These are phyloP conservation scores for Starmera caribaea DNA, from an alignment of 805 yeast species.

Conservation along the genomic window DNA sequence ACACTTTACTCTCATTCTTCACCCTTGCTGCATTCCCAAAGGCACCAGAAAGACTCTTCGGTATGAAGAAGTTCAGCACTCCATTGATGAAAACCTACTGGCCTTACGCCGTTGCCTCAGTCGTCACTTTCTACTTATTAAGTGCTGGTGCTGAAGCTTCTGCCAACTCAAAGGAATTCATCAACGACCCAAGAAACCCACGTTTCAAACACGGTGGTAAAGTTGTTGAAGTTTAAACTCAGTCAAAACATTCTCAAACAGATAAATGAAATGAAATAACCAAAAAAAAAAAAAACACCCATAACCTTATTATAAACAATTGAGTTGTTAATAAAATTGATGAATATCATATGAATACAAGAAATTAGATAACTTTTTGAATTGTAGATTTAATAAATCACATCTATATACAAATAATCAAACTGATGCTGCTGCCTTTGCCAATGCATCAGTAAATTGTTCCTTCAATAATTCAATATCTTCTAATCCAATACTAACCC, in stretches of 20 bases:
- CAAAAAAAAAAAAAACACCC: background rate
- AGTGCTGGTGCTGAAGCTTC: constrained; percentile 62
- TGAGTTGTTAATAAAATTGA: background rate
- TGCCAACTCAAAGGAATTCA: constrained; percentile 68
- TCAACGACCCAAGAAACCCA: constrained; percentile 95
- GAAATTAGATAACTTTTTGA: too few species aligned
- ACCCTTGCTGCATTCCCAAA: too few species aligned
- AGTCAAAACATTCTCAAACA: too few species aligned
- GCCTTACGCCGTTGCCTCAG: constrained; percentile 87
- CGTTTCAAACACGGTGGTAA: constrained; percentile 60
- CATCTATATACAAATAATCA: constrained; percentile 7
- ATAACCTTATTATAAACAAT: background rate
- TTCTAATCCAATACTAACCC: constrained; percentile 84
- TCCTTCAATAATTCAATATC: constrained; percentile 46
- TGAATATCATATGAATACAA: too few species aligned
- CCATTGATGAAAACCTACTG: constrained; percentile 58
- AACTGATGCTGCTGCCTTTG: constrained; percentile 11
- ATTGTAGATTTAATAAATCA: too few species aligned
- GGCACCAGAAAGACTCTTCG: background rate
- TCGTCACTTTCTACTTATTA: constrained; percentile 58
- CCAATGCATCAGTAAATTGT: constrained; percentile 42
- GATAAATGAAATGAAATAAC: too few species aligned
- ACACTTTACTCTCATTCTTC: too few species aligned
- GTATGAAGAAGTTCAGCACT: constrained; percentile 31
- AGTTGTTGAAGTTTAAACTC: constrained; percentile 24